Percentiles rank a stretch among this genome's conserved stretches.
phyloP scores from a whole-genome alignment of 2,329 filamentous ascomycete species.

The Eutypella sp. region DNA sequence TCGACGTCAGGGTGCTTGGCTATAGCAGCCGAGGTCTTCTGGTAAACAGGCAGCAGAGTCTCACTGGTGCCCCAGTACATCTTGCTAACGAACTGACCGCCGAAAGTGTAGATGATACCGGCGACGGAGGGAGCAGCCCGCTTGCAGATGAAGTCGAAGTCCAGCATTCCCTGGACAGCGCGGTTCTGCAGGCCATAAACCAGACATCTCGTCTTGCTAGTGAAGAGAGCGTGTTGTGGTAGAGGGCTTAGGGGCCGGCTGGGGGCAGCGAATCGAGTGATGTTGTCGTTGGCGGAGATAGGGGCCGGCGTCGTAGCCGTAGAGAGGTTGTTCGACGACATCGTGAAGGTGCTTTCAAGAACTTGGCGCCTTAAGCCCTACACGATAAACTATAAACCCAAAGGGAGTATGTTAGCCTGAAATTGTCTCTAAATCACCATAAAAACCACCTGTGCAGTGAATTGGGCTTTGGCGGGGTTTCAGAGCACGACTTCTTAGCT shows the following conservation, averaged over 20 bases:
- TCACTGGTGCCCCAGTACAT: constrained; percentile 99
- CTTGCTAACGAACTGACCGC: constrained; percentile 99
- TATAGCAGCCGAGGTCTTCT: constrained; percentile 86
- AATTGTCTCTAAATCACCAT: too few relatives aligned
- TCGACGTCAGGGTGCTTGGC: constrained; percentile 97
- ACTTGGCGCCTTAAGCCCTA: too few relatives aligned
- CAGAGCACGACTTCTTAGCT: too few relatives aligned
- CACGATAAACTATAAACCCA: background rate
- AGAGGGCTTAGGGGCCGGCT: constrained; percentile 88
- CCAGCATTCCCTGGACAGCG: constrained; percentile 88
- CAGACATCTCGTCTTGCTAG: constrained; percentile 99
- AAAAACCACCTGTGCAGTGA: too few relatives aligned
- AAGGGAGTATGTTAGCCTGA: too few relatives aligned
- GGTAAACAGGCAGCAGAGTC: constrained; percentile 97
- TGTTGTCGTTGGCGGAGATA: constrained; percentile 93
- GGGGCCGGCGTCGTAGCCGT: constrained; percentile 36
- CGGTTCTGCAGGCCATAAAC: constrained; percentile 98
- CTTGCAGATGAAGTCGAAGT: constrained; percentile 99
- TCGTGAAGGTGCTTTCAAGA: too few relatives aligned
- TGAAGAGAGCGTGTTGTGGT: constrained; percentile 88
- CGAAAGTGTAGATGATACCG: constrained; percentile 99
- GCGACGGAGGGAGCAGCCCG: constrained; percentile 92
- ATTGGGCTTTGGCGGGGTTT: too few relatives aligned
- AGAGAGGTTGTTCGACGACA: constrained; percentile 47
- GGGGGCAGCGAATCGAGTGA: constrained; percentile 89